Conservation (phyloP, 768 basidiomycete species). For the Lactifluus echinatus region DNA sequence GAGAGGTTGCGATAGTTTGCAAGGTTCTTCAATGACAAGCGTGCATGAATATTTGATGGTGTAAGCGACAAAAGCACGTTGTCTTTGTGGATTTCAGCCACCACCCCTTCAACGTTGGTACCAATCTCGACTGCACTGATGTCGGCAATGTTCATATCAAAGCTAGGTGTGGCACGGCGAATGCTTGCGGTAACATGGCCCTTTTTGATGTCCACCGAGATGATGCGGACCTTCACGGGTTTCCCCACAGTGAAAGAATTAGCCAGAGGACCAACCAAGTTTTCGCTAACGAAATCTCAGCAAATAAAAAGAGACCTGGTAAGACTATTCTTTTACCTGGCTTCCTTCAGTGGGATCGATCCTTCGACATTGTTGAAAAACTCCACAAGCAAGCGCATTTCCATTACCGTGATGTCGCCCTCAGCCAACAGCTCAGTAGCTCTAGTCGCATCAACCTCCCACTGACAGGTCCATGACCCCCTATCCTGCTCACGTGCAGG, state of each 20-base stretch:
- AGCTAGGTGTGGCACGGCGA: constrained; percentile 59
- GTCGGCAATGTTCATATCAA: constrained; percentile 42
- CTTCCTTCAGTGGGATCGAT: constrained; percentile 69
- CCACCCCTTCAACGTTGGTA: constrained; percentile 54
- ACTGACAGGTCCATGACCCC: constrained; percentile 1
- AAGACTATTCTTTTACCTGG: constrained; percentile 44
- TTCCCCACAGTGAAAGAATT: constrained; percentile 72
- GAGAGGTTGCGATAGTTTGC: constrained; percentile 70
- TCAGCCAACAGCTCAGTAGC: constrained; percentile 17
- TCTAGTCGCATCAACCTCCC: constrained; percentile 10
- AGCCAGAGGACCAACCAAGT: constrained; percentile 41
- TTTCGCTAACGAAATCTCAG: constrained; percentile 45
- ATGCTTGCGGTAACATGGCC: constrained; percentile 76
- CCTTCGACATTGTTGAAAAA: constrained; percentile 88
- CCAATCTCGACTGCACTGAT: constrained; percentile 74
- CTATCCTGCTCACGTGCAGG: not conserved
- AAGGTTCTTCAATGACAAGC: constrained; percentile 81
- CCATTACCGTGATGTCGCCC: constrained; percentile 53
- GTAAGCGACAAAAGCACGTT: constrained; percentile 69
- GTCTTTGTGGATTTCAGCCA: constrained; percentile 80
- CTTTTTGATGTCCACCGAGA: constrained; percentile 48
- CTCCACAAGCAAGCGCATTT: constrained; percentile 76
- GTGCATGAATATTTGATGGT: constrained; percentile 60
- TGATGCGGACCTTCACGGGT: constrained; percentile 76
- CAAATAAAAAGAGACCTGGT: not conserved